phyloP scores from a whole-genome alignment of 225 moss, liverwort and hornwort genomes.

The Pseudisothecium myosuroides region DNA sequence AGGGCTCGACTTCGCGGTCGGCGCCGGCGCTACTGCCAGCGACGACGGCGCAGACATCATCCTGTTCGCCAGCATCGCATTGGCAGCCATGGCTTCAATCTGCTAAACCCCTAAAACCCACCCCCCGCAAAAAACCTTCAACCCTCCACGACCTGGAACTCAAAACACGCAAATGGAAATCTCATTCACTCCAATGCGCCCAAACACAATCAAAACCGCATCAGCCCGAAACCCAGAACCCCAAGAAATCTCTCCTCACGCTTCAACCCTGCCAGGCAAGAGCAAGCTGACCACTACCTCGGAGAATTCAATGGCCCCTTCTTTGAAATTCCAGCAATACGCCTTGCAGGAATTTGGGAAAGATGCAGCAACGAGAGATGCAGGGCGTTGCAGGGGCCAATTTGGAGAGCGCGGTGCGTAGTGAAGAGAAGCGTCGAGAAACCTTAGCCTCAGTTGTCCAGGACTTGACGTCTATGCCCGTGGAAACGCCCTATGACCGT shows the following conservation, averaged over 20 bases:
- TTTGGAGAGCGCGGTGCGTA: neutral
- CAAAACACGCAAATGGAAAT: neutral
- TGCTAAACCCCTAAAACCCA: neutral
- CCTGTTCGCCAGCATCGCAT: constrained; percentile 43
- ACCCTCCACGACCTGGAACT: neutral
- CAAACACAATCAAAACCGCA: neutral
- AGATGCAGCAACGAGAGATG: neutral
- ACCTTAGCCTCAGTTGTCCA: neutral
- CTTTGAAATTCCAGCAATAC: neutral
- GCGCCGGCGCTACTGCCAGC: neutral
- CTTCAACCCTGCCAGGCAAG: neutral
- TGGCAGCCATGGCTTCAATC: constrained; percentile 38
- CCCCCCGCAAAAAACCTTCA: neutral
- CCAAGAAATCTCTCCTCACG: neutral
- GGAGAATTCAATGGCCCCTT: neutral
- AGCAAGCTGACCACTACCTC: neutral
- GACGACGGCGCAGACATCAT: constrained; percentile 4
- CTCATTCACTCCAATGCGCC: neutral
- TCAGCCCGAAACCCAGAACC: neutral
- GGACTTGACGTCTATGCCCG: no score
- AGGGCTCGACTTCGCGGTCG: constrained; percentile 18
- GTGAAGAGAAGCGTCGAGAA: neutral
- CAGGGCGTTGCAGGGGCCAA: neutral
- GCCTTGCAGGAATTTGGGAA: neutral
- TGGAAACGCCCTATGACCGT: no score